phyloP scores from a whole-genome alignment of 345 rosid species.

The Laguncularia racemosa region DNA sequence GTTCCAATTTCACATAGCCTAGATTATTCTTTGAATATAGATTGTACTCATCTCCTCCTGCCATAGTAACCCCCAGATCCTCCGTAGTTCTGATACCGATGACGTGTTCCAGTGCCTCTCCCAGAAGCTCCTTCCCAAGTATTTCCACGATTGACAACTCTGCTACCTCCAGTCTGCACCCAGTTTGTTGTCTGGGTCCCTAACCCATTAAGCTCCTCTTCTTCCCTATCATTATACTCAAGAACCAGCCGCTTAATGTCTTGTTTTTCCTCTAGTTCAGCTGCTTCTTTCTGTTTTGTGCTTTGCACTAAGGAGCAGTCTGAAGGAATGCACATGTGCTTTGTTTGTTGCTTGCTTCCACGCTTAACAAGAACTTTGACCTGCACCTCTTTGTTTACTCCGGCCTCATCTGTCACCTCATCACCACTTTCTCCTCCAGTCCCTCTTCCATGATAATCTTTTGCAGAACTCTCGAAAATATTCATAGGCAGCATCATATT shows the following conservation, averaged over 20 bases:
- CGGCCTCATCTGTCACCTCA: constrained; percentile 59
- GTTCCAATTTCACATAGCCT: neutral
- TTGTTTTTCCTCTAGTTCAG: constrained; percentile 94
- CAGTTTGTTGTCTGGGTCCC: constrained; percentile 70
- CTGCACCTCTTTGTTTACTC: constrained; percentile 73
- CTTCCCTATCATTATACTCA: constrained; percentile 94
- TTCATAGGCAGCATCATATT: constrained; percentile 94
- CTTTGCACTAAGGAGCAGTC: constrained; percentile 84
- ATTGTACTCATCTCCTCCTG: constrained; percentile 48
- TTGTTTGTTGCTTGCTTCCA: constrained; percentile 94
- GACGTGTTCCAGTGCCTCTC: constrained; percentile 56
- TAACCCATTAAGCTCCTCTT: constrained; percentile 77
- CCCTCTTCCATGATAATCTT: constrained; percentile 74
- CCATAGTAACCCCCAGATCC: constrained; percentile 55
- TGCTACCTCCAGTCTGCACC: constrained; percentile 55
- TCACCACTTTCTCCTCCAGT: constrained; percentile 76
- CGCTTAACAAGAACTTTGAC: constrained; percentile 97
- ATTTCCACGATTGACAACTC: constrained; percentile 36
- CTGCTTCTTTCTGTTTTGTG: constrained; percentile 98
- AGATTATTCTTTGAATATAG: neutral
- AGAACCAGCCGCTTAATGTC: constrained; percentile 93
- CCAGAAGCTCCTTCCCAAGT: constrained; percentile 52
- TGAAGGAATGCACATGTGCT: constrained; percentile 83
- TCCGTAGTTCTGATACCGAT: constrained; percentile 61
- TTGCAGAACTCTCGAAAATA: constrained; percentile 79